phyloP scores from a whole-genome alignment of 495 filamentous ascomycete species.

The Penicillium cosmopolitanum region DNA sequence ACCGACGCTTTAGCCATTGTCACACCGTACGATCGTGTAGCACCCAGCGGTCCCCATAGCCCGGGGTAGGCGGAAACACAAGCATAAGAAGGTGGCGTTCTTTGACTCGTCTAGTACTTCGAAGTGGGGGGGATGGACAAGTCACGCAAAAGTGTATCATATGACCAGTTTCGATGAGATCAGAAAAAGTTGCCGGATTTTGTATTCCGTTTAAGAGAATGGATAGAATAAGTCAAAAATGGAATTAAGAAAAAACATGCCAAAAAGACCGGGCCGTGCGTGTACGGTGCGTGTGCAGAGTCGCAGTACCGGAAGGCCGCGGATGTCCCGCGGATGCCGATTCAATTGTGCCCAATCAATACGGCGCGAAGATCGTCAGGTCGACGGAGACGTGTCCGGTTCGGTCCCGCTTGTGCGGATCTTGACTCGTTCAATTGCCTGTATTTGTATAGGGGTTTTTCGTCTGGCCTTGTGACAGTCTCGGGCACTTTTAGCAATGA shows the following conservation, averaged over 20 bases:
- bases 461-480: neutral
- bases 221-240: neutral
- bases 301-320: constrained; percentile 31
- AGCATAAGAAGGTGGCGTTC: neutral
- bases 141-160: constrained; percentile 9
- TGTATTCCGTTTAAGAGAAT: constrained; percentile 7
- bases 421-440: neutral
- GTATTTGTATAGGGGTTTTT: neutral
- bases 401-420: constrained; percentile 6
- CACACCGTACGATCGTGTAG: constrained; percentile 13
- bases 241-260: neutral
- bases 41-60: constrained; percentile 2
- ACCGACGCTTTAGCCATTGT: neutral
- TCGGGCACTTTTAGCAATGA: no score
- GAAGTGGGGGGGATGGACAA: neutral
- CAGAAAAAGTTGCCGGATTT: constrained; percentile 11
- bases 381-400: constrained; percentile 23
- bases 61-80: constrained; percentile 7
- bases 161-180: constrained; percentile 18
- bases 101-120: neutral
- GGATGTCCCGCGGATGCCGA: constrained; percentile 25
- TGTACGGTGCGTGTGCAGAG: constrained; percentile 21
- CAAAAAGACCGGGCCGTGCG: constrained; percentile 11
- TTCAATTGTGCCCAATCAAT: constrained; percentile 11
- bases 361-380: constrained; percentile 23